These are phyloP conservation scores for Cercospora sojina DNA, from an alignment of 2,329 filamentous ascomycete genomes.

Conservation along the genomic window DNA sequence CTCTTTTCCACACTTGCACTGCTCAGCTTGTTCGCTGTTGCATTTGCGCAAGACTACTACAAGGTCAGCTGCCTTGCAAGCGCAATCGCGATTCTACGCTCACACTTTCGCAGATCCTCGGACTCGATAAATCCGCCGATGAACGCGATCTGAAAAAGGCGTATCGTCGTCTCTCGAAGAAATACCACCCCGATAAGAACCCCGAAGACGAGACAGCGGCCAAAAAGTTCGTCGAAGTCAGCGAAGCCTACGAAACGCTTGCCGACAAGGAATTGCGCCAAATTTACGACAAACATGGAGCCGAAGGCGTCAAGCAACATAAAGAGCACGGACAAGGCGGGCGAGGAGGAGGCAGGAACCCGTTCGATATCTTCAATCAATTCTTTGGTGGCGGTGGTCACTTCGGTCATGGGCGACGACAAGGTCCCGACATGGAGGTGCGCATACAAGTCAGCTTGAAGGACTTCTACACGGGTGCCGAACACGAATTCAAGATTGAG, in stretches of 20 bases:
- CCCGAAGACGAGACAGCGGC: constrained; percentile 77
- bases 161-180: constrained; percentile 89
- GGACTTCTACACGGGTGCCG: constrained; percentile 89
- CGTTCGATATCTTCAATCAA: constrained; percentile 92
- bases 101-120: constrained; percentile 65
- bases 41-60: constrained; percentile 70
- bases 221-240: constrained; percentile 88
- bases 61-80: constrained; percentile 49
- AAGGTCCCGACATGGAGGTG: constrained; percentile 86
- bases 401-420: constrained; percentile 67
- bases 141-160: constrained; percentile 91
- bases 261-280: constrained; percentile 75
- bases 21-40: constrained; percentile 45
- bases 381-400: constrained; percentile 94
- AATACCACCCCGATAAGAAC: constrained; percentile 97
- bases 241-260: constrained; percentile 92
- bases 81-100: constrained; percentile 16
- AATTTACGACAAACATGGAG: constrained; percentile 91
- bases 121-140: constrained; percentile 72
- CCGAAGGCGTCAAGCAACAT: constrained; percentile 84
- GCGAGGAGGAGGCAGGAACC: constrained; percentile 66
- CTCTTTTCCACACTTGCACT: constrained; percentile 46
- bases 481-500: constrained; percentile 84
- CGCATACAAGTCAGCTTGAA: constrained; percentile 74
- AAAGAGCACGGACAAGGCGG: constrained; percentile 67